Evolutionary conservation across 164 flowering plant genomes (phyloP), one percentile per base, ranked within the genome.

Genomic region (Hamamelis virginiana): DNA sequence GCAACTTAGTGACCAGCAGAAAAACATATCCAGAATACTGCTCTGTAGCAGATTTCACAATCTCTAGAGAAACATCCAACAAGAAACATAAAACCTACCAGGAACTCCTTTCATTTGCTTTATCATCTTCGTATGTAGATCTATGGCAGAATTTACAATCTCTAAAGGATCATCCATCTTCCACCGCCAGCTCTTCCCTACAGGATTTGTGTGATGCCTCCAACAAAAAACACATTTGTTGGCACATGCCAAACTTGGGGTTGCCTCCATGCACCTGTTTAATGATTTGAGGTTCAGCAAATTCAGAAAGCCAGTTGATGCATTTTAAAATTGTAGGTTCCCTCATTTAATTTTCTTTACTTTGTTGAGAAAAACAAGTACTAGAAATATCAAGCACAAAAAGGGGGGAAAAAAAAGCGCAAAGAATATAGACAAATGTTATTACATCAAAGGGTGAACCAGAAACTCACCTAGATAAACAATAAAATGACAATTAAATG

Each of bases 201-300:
- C 98, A 68, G 99, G 99, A 82, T 96, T 96, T 28, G 98, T 91
- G 78, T 96, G 99, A 82, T 96, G 99, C 77, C 98, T 89, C 99
- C 98, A 96, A 72, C 99, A 96, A 77, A 96, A 93, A 55, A 96
- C 99, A 82, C 98, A 96, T 83, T 96, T 93, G 78, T 93, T 96
- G n/a, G 99, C 99, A 76, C 99, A 93, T 27, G 99, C 98, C 77
- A 96, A 78, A 78, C 98, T 93, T 27, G 98, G 99, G 50, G 97
- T 96, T 68, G 99, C 86, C 75, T 96, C 99, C 99, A 96, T 91
- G 83, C 98, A 93, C 81, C 99, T 96, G 89, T 65, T 77, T 62
- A 64, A 65, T 62, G 23, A n/a, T 33, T 33, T 2, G 6, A 67
- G 10, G 16, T 64, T 18, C 25, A 38, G 10, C 19, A 52, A 47